phyloP scores from a whole-genome alignment of 2,329 filamentous ascomycete species.

The Aureobasidium sp. region DNA sequence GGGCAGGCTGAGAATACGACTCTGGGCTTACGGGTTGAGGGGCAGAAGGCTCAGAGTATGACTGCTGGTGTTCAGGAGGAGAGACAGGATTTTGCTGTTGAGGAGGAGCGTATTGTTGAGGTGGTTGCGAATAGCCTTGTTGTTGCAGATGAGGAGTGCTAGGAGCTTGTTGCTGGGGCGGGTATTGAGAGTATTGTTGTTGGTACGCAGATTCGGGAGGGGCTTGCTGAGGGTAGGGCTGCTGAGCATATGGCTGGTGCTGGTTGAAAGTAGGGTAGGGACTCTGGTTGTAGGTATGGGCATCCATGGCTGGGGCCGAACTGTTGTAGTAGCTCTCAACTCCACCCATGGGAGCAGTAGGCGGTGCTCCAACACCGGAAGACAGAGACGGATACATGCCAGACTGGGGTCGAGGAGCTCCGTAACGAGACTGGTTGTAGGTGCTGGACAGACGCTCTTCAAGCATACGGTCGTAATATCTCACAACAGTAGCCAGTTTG shows the following conservation, averaged over 20 bases:
- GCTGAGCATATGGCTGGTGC: conserved; percentile 28
- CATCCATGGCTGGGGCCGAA: conserved; percentile 43
- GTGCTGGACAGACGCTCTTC: conserved; percentile 91
- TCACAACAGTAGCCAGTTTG: conserved; percentile 89
- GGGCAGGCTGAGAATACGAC: conserved; percentile 24
- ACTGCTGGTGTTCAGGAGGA: conserved; percentile 26
- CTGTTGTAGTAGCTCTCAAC: conserved; percentile 78
- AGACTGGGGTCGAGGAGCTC: conserved; percentile 37
- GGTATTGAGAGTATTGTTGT: conserved; percentile 25
- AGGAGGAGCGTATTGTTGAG: conserved; percentile 15
- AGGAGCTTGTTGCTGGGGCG: conserved; percentile 13
- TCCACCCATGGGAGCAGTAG: conserved; percentile 38
- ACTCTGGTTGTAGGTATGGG: conserved; percentile 42
- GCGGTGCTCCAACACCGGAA: conserved; percentile 33
- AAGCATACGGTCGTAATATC: conserved; percentile 97
- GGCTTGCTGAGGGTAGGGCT: conserved; percentile 26
- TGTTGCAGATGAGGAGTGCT: conserved; percentile 18
- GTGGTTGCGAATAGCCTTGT: conserved; percentile 14
- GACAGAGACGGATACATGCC: conserved; percentile 65
- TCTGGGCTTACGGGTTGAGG: conserved; percentile 3
- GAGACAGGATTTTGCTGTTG: conserved; percentile 25
- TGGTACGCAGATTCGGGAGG: conserved; percentile 17
- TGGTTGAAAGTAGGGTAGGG: conserved; percentile 40
- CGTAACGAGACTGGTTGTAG: conserved; percentile 64
- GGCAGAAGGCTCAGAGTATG: conserved; percentile 18